Evolutionary conservation across 345 rosid genomes (phyloP), one percentile per base, ranked within the genome.

Genomic region (Eucalyptus pumila): DNA sequence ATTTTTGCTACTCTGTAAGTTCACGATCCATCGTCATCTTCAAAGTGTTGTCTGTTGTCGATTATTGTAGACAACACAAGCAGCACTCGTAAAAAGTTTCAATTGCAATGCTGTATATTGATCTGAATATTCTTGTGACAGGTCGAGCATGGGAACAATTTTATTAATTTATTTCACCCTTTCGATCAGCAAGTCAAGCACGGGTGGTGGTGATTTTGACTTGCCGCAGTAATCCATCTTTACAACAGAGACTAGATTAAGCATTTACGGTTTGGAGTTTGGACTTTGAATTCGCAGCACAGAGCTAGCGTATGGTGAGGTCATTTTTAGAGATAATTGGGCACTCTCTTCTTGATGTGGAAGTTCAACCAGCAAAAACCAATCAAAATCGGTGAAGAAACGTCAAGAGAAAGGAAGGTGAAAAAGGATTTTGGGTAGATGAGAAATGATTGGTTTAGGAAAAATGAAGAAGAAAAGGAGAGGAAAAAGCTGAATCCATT

Each of bases 61-160:
- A 76, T 76, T 40, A 40, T 23, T 76, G 85, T 76, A 21, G 24
- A 76, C 32, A 15, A 65, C 47, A 40, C 26, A 42, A 76, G 9
- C 2, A 1, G 9, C 47, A 21, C 85, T 40, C 8, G 9, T 76
- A 76, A 40, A 56, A 76, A 40, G 47, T 76, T 21, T 26, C 47
- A 11, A 3, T 23, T 76, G 85, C 85, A 37, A 76, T 23, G 45
- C 30, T 4, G 15, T 44, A 76, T 11, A 76, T 76, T 40, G 47
- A 76, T 40, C 32, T 56, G 40, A 49, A 32, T 81, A 80, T 54
- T 67, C 40, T 62, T 50, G 69, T 87, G 85, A 90, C 95, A 98
- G 99, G 94, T 98, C 99, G 50, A 96, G 99, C 93, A 90, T 98
- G 92, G 99, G 99, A 88, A 95, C 99, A 44, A 93, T 98, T 86